Conservation (phyloP, 306 rosid genomes). For the Boehmeria nivea region DNA sequence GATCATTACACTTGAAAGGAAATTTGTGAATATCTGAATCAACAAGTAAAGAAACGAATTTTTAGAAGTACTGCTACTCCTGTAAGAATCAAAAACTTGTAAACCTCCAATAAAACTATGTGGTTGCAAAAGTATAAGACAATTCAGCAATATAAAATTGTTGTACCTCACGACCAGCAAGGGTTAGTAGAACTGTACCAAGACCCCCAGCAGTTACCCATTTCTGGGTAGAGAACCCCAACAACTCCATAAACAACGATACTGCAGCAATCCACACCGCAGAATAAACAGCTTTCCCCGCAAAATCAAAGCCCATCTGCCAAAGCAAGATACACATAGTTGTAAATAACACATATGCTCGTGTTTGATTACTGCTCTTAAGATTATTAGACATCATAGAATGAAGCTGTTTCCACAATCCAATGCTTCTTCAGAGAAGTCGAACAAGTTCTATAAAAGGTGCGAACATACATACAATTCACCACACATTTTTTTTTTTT, state of each 20-base stretch:
- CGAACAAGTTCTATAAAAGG: no score
- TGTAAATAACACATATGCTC: slow-evolving; percentile 11
- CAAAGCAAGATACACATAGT: slow-evolving; percentile 19
- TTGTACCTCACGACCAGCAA: slow-evolving; percentile 94
- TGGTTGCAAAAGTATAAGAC: slow-evolving; percentile 15
- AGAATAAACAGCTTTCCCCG: slow-evolving; percentile 85
- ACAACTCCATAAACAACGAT: slow-evolving; percentile 92
- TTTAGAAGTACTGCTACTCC: slow-evolving; percentile 14
- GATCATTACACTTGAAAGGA: slow-evolving; percentile 95
- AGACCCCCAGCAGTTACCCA: slow-evolving; percentile 99
- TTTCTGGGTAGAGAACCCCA: slow-evolving; percentile 95
- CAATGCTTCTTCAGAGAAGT: slow-evolving; percentile 2
- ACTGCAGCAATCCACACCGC: slow-evolving; percentile 98
- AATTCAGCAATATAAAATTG: not conserved
- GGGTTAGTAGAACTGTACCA: slow-evolving; percentile 91
- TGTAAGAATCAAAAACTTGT: slow-evolving; percentile 2
- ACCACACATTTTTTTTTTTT: no score
- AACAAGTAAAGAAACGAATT: slow-evolving; percentile 29
- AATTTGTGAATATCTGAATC: slow-evolving; percentile 89
- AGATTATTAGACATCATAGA: slow-evolving; percentile 11
- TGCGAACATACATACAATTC: no score
- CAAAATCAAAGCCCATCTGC: slow-evolving; percentile 91
- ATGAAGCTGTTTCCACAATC: slow-evolving; percentile 4
- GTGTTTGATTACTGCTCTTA: no score
- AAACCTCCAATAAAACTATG: slow-evolving; percentile 14